phyloP scores from a whole-genome alignment of 192 early-diverging fungal species.

The Backusella tuberculispora region DNA sequence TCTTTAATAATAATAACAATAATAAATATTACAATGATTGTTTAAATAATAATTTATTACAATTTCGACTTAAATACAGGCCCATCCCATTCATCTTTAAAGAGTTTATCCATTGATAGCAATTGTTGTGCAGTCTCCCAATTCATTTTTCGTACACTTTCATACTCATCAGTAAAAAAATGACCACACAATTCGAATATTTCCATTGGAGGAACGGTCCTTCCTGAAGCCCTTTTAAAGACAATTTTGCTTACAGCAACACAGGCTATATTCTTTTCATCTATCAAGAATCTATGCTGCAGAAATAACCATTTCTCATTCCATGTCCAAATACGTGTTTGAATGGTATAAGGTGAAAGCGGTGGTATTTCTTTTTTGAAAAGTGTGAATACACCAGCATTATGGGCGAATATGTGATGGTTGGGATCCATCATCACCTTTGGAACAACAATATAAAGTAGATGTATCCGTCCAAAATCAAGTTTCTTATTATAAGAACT shows the following conservation, averaged over 20 bases:
- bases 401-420: constrained; percentile 22
- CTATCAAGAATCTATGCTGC: constrained; percentile 39
- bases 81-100: not conserved
- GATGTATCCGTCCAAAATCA: constrained; percentile 49
- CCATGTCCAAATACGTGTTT: constrained; percentile 55
- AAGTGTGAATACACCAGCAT: constrained; percentile 48
- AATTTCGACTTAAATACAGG: not conserved
- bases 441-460: constrained; percentile 27
- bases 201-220: constrained; percentile 24
- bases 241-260: constrained; percentile 33
- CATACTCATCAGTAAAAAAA: not conserved
- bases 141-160: not conserved
- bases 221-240: constrained; percentile 28
- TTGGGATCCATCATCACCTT: constrained; percentile 35
- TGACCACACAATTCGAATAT: constrained; percentile 33
- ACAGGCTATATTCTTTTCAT: constrained; percentile 12
- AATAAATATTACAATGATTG: too few relatives aligned
- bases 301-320: constrained; percentile 60
- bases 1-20: not conserved
- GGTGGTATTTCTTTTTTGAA: constrained; percentile 55
- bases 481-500: constrained; percentile 56
- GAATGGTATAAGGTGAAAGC: constrained; percentile 49
- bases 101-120: constrained; percentile 2
- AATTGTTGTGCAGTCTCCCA: constrained; percentile 24
- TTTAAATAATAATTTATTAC: constrained; percentile 3